Evolutionary conservation across 2,329 filamentous ascomycete genomes (phyloP), one percentile per base, ranked within the genome.

Genomic region (Pseudogymnoascus sp.): DNA sequence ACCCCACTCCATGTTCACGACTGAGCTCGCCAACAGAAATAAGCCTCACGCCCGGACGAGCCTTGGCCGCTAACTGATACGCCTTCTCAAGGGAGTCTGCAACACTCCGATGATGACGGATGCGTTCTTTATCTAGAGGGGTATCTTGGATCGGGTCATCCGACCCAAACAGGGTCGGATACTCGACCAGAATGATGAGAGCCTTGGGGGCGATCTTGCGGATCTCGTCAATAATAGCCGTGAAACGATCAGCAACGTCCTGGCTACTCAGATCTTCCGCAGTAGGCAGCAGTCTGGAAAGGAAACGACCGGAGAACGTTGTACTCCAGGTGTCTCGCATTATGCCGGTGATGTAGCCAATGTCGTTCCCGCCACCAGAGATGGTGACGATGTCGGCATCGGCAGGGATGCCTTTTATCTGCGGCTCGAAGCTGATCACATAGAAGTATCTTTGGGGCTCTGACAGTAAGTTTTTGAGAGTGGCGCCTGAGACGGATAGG

Each of bases 311-410:
- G 2, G 26, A 4, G 16, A 61, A 46, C 12, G 62, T 68, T 66
- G 65, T 68, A 31, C 66, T 35, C 19, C 59, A 4, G 8, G 70
- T 71, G 61, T 75, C 72, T n/a, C 68, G 67, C 56, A 74, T 72
- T 11, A 77, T 61, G 2, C 73, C 73, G 4, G 72, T 73, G 43
- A 76, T 69, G 64, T 77, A 77, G 3, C 71, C 71, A 50, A 77
- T 70, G 65, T 77, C 76, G 62, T 77, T 77, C 12, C 76, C 75
- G 33, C 76, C 76, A 63, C 71, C 73, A 11, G 73, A 73, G 10
- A 77, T 69, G 14, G 75, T 68, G 3, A 78, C 74, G 24, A 76
- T 66, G 61, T 77, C 74, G 8, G 70, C 70, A 64, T 76, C 72
- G 2, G 61, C 59, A 0, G 75, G 75, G 10, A 78, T 60, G 3